phyloP scores from a whole-genome alignment of 208 protist genomes.

The Leishmania braziliensis region DNA sequence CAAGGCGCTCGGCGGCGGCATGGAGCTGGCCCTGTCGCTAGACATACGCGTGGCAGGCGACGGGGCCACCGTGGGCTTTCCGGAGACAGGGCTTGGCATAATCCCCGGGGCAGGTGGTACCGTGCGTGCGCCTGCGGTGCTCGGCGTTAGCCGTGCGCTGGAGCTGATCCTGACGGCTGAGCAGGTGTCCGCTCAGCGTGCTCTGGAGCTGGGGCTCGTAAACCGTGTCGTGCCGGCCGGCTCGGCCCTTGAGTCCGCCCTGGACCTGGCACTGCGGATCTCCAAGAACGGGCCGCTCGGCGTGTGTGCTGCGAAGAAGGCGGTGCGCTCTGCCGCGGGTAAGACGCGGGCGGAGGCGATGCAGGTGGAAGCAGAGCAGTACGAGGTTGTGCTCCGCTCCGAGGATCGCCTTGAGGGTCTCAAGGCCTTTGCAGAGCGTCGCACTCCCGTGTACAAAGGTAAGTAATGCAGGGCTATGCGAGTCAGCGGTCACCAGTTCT shows the following conservation, averaged over 20 bases:
- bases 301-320: slow-evolving; percentile 80
- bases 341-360: slow-evolving; percentile 63
- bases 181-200: slow-evolving; percentile 50
- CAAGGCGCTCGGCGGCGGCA: slow-evolving; percentile 88
- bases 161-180: slow-evolving; percentile 91
- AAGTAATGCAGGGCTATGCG: slow-evolving; percentile 33
- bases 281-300: slow-evolving; percentile 83
- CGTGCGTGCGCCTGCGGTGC: slow-evolving; percentile 69
- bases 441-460: slow-evolving; percentile 84
- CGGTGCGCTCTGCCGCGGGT: slow-evolving; percentile 72
- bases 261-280: slow-evolving; percentile 53
- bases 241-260: slow-evolving; percentile 31
- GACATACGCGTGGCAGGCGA: slow-evolving; percentile 80
- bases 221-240: slow-evolving; percentile 67
- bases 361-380: slow-evolving; percentile 72
- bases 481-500: background rate
- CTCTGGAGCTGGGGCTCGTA: slow-evolving; percentile 73
- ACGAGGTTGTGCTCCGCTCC: slow-evolving; percentile 85
- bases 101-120: slow-evolving; percentile 95
- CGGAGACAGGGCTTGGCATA: slow-evolving; percentile 90
- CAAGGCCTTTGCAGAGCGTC: slow-evolving; percentile 91
- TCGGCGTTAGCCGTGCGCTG: slow-evolving; percentile 85
- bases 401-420: slow-evolving; percentile 92
- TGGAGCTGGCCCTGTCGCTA: slow-evolving; percentile 85
- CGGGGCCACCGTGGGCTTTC: slow-evolving; percentile 65